Evolutionary conservation across 108 stramenopile genomes (phyloP), one percentile per base, ranked within the genome.

Genomic region (Seminavis robusta): DNA sequence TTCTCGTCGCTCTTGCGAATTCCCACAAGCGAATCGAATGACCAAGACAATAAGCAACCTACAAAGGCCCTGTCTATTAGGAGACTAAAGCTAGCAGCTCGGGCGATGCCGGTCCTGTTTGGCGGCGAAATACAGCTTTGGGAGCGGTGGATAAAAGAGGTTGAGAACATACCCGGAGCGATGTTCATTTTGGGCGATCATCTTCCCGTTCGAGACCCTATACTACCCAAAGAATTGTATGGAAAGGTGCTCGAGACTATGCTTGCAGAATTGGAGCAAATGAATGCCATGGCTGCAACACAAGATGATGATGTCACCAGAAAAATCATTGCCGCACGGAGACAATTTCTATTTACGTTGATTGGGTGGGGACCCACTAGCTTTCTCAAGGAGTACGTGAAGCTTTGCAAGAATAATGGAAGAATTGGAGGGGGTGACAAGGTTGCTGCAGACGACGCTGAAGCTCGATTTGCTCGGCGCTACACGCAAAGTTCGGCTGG

Each of bases 191-290:
- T 86, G 10, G 52, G 80, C n/a, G 75, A 86, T 23, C 63, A 78
- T 59, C 54, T 92, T 15, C 87, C 90, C 20, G 90, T 92, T 17
- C 57, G 44, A 77, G 82, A 91, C 66, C 90, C 90, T 7, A 54
- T 77, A 13, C 73, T 92, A 16, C 73, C 86, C 0, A 26, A 64
- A 28, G 40, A 53, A 61, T 59, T 92, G 0, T 92, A 80, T 69
- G 75, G 76, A 29, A 69, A 67, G 40, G 49, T 73, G 13, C 49
- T 91, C 27, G 49, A 65, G 43, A 70, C 60, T 32, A 88, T 91
- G 86, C 49, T 91, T 10, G 36, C 38, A 11, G 84, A 91, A 49
- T 52, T 70, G 11, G 65, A 76, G 21, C 17, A 17, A 30, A 60
- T 71, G 24, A 29, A 57, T 32, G 27, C 32, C 24, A 20, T 8